These are phyloP conservation scores for Lactarius sanguifluus DNA, from an alignment of 768 basidiomycete species.

Conservation along the genomic window DNA sequence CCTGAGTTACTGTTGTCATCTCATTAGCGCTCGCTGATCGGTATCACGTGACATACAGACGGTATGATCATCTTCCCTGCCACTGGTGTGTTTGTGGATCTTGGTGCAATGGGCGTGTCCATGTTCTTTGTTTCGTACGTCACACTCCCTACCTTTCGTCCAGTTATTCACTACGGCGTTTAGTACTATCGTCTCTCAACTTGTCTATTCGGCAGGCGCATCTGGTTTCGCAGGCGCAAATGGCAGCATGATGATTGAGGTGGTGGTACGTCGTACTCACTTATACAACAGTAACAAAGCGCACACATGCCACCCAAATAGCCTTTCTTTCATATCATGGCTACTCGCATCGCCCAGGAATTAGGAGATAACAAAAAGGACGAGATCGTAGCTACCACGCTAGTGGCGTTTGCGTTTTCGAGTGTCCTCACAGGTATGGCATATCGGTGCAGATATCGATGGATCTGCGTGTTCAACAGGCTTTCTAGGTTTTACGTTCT, in stretches of 20 bases:
- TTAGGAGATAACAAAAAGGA: slow-evolving; percentile 68
- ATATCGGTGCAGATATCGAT: not conserved
- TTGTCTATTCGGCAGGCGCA: slow-evolving; percentile 83
- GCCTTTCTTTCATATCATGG: slow-evolving; percentile 96
- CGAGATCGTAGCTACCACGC: slow-evolving; percentile 87
- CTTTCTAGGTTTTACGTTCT: slow-evolving; percentile 67
- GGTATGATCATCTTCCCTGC: slow-evolving; percentile 97
- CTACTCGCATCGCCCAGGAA: slow-evolving; percentile 66
- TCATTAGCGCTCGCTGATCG: not conserved
- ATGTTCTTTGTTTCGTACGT: slow-evolving; percentile 88
- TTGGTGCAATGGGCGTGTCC: slow-evolving; percentile 89
- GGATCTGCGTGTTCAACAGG: slow-evolving; percentile 12
- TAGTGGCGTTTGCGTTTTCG: slow-evolving; percentile 84
- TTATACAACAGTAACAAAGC: not conserved
- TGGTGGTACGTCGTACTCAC: slow-evolving; percentile 55
- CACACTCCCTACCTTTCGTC: not conserved
- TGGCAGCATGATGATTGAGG: slow-evolving; percentile 98
- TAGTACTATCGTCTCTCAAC: slow-evolving; percentile 75
- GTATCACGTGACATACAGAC: slow-evolving; percentile 45
- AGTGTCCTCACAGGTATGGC: slow-evolving; percentile 78
- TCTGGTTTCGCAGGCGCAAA: slow-evolving; percentile 89
- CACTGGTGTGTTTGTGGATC: slow-evolving; percentile 69
- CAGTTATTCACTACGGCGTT: not conserved
- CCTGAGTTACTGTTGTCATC: slow-evolving; percentile 21
- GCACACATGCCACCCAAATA: slow-evolving; percentile 34